phyloP scores from a whole-genome alignment of 2,329 filamentous ascomycete genomes.

The Penicillium griseofulvum region DNA sequence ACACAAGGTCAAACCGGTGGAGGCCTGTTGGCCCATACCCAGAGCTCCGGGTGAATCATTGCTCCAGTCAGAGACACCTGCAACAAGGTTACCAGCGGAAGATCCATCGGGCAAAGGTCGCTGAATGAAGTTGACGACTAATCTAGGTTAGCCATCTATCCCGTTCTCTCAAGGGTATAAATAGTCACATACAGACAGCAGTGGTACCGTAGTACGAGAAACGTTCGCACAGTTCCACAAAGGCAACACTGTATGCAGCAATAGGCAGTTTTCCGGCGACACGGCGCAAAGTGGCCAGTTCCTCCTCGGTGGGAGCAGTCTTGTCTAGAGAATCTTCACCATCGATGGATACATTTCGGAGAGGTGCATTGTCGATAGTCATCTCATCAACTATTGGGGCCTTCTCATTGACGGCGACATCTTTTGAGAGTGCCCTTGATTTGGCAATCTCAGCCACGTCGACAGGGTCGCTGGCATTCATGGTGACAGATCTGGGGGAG shows the following conservation, averaged over 20 bases:
- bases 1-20: slow-evolving; percentile 51
- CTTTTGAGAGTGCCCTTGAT: slow-evolving; percentile 19
- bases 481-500: slow-evolving; percentile 5
- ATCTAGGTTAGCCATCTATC: slow-evolving; percentile 9
- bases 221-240: slow-evolving; percentile 72
- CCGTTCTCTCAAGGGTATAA: background rate
- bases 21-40: slow-evolving; percentile 58
- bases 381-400: background rate
- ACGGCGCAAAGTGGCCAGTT: slow-evolving; percentile 35
- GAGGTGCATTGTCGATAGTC: slow-evolving; percentile 11
- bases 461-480: slow-evolving; percentile 28
- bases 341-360: background rate
- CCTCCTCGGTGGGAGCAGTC: slow-evolving; percentile 32
- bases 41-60: slow-evolving; percentile 50
- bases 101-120: slow-evolving; percentile 55
- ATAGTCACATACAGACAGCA: slow-evolving; percentile 56
- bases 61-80: slow-evolving; percentile 17
- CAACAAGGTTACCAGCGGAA: slow-evolving; percentile 47
- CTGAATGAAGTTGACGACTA: slow-evolving; percentile 63
- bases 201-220: slow-evolving; percentile 75
- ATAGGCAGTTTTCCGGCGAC: slow-evolving; percentile 53
- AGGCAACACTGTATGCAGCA: slow-evolving; percentile 66
- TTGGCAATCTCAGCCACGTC: slow-evolving; percentile 27
- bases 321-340: slow-evolving; percentile 9
- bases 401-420: slow-evolving; percentile 17